Conservation (phyloP, 768 basidiomycete genomes). For the Boletus subparvulus region DNA sequence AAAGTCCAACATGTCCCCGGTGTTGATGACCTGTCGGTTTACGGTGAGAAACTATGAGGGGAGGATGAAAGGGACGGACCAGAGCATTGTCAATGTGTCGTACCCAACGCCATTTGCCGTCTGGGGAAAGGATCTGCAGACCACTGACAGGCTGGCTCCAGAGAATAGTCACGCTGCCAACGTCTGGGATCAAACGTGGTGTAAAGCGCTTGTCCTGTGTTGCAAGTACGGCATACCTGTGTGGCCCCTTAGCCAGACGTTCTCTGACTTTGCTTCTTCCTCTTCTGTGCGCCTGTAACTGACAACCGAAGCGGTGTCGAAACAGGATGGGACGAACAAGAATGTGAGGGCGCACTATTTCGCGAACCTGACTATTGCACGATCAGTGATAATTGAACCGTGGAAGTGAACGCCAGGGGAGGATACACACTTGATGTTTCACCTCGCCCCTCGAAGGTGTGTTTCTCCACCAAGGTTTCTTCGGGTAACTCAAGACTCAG, state of each 20-base stretch:
- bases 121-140: constrained; percentile 52
- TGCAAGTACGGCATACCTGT: constrained; percentile 37
- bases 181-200: constrained; percentile 48
- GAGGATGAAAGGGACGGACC: constrained; percentile 29
- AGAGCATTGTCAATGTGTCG: constrained; percentile 57
- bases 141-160: constrained; percentile 61
- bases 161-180: constrained; percentile 54
- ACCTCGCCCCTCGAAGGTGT: constrained; percentile 40
- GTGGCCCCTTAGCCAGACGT: constrained; percentile 61
- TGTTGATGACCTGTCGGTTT: constrained; percentile 51
- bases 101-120: constrained; percentile 58
- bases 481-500: constrained; percentile 54
- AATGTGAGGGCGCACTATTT: constrained; percentile 49
- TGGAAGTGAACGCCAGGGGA: background rate
- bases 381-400: background rate
- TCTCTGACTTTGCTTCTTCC: constrained; percentile 49
- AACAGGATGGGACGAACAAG: background rate
- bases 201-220: background rate
- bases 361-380: constrained; percentile 53
- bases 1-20: constrained; percentile 58
- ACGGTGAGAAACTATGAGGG: background rate
- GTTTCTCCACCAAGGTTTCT: constrained; percentile 49
- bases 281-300: constrained; percentile 51
- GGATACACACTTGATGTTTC: constrained; percentile 38
- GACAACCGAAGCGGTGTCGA: background rate